Percentiles rank a stretch among this genome's conserved stretches.
Evolutionary conservation across 2,329 filamentous ascomycete genomes (phyloP).

Genomic region (Fusarium illudens): DNA sequence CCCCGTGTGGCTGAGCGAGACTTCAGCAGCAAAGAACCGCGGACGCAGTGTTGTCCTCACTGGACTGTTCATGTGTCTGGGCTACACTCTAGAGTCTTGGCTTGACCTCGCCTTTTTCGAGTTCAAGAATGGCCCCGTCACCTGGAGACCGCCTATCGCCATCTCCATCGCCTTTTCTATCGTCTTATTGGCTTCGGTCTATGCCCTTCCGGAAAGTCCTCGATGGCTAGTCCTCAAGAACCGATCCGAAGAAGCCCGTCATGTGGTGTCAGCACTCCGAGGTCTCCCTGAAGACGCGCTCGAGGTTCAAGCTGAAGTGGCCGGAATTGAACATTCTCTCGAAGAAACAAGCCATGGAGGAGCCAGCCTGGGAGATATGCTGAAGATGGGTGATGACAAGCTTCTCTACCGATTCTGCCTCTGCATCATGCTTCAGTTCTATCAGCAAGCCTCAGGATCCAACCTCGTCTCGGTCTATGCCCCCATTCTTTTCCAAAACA

Average conservation of each 20-base stretch:
- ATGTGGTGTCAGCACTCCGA: conserved; percentile 50
- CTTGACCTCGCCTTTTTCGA: conserved; percentile 55
- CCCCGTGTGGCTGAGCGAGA: conserved; percentile 65
- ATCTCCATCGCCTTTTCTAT: conserved; percentile 46
- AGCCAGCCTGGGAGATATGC: conserved; percentile 53
- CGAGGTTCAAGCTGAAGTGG: conserved; percentile 53
- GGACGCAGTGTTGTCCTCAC: conserved; percentile 58
- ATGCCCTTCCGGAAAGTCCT: conserved; percentile 48
- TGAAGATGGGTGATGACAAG: conserved; percentile 60
- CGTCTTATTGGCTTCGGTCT: conserved; percentile 47
- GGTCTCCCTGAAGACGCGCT: conserved; percentile 49
- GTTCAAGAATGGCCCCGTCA: conserved; percentile 34
- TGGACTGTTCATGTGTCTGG: conserved; percentile 58
- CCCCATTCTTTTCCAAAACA: conserved; percentile 43
- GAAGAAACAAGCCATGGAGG: conserved; percentile 51
- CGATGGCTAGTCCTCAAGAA: conserved; percentile 50
- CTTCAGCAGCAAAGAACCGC: conserved; percentile 59
- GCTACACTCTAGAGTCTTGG: conserved; percentile 54
- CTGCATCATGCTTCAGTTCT: conserved; percentile 46
- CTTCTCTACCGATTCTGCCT: conserved; percentile 55
- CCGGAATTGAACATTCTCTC: conserved; percentile 58
- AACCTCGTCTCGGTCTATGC: conserved; percentile 45
- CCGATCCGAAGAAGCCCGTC: conserved; percentile 43
- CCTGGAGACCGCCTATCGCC: conserved; percentile 52
- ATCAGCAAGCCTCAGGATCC: conserved; percentile 42